phyloP scores from a whole-genome alignment of 129 eudicot species.

The Flaveria linearis region DNA sequence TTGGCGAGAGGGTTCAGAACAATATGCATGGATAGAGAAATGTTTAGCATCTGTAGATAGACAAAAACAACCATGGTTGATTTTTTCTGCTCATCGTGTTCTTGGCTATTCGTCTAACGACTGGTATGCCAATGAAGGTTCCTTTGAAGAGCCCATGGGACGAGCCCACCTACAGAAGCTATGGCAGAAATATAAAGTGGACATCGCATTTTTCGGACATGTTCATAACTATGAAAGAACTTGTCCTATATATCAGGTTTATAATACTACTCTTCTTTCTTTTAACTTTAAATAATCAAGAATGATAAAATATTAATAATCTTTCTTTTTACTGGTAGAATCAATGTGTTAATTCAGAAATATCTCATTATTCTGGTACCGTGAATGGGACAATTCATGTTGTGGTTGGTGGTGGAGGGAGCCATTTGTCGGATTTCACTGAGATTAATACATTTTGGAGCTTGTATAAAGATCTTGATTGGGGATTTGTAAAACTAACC shows the following conservation, averaged over 20 bases:
- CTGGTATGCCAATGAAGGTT: constrained; percentile 56
- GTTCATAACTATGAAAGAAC: constrained; percentile 76
- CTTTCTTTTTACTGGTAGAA: constrained; percentile 40
- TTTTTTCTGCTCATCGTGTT: constrained; percentile 71
- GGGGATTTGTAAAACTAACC: constrained; percentile 73
- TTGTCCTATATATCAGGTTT: constrained; percentile 77
- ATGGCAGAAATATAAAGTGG: constrained; percentile 82
- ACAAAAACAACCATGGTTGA: constrained; percentile 78
- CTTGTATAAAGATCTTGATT: constrained; percentile 57
- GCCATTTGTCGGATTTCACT: constrained; percentile 59
- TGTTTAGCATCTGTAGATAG: constrained; percentile 74
- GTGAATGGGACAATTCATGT: constrained; percentile 75
- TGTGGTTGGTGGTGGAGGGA: constrained; percentile 77
- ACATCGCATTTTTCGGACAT: constrained; percentile 67
- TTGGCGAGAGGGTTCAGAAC: constrained; percentile 90
- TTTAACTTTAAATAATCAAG: not conserved
- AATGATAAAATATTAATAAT: not conserved
- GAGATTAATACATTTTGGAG: constrained; percentile 64
- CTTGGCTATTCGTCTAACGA: constrained; percentile 70
- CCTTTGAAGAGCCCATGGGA: constrained; percentile 84
- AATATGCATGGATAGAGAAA: constrained; percentile 59
- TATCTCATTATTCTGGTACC: constrained; percentile 60
- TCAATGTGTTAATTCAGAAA: constrained; percentile 60
- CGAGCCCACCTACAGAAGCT: constrained; percentile 67
- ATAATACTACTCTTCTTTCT: not conserved